Conservation (phyloP, 306 rosid genomes). For the Ammopiptanthus mongolicus region DNA sequence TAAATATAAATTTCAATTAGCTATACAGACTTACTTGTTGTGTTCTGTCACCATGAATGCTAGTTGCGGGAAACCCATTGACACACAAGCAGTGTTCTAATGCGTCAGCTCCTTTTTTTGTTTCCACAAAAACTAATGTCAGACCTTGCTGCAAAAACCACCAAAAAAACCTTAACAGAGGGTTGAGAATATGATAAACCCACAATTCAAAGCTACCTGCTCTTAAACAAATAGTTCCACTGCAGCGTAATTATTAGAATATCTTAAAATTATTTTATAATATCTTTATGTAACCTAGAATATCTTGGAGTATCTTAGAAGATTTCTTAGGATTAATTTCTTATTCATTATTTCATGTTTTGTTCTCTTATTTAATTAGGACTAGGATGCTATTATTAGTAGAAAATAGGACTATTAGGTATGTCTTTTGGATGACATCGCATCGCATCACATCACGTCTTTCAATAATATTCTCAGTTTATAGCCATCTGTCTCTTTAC, state of each 20-base stretch:
- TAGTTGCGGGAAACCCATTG: constrained; percentile 91
- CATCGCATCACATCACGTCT: no score
- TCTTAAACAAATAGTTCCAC: not conserved
- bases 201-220: not conserved
- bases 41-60: constrained; percentile 94
- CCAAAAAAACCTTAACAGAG: constrained; percentile 10
- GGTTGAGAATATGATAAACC: not conserved
- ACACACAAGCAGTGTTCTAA: constrained; percentile 83
- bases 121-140: constrained; percentile 95
- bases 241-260: not conserved
- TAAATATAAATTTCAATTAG: constrained; percentile 10
- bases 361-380: no score
- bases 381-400: no score
- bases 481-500: no score
- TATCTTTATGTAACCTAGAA: no score
- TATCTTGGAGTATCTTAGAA: no score
- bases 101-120: constrained; percentile 96
- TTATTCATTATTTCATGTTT: no score
- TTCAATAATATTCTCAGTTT: no score
- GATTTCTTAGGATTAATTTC: no score
- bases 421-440: no score
- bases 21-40: constrained; percentile 60
- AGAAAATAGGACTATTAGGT: no score
- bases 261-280: no score
- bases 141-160: constrained; percentile 69